Base-by-base conservation (phyloP, 2,329 filamentous ascomycete species). In the Paecilomyces dactylethromorphus region DNA sequence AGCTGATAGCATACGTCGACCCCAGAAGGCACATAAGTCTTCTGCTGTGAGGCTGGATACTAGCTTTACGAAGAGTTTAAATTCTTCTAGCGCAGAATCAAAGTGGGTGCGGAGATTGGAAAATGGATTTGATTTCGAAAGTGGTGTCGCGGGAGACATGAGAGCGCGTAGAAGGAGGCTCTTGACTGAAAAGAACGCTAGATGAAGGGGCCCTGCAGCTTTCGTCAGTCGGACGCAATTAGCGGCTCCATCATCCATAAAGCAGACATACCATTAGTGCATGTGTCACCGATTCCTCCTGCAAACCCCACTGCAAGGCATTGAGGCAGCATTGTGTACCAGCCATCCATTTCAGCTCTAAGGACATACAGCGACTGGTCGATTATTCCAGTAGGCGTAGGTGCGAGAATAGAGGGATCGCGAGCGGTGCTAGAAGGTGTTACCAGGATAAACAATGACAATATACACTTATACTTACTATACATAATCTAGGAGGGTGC, bases 71-170 rank as follows among this genome's bases (percentile, higher is more conserved):
- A 79, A 67, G 3, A 56, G 51, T 35, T 53, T 54, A 24, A 65
- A 60, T 53, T 65, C 56, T 26, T 55, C 59, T 32, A 67, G 58
- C 21, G 65, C 63, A 8, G 54, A 56, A 22, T 61, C 59, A 55
- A 69, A 66, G 53, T 62, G 61, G 3, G 64, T 60, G 26, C 63
- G 60, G 7, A 68, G 59, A 10, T 60, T 58, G n/a, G 66, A 68
- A n/a, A 58, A 77, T 2, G 69, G 65, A 31, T 74, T 67, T 12
- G 78, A 76, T 31, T 79, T 79, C 6, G 78, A 72, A 1, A 68
- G 69, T 55, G 73, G 75, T 1, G 76, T 79, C 1, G 78, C 77
- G 4, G 79, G 79, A 13, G 72, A 74, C 76, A 81, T 80, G 1
- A 81, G 68, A 0, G 76, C 78, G 3, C 79, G 71, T 53, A 75